phyloP scores from a whole-genome alignment of 192 early-diverging fungal species.

The Jimgerdemannia flammicorona region DNA sequence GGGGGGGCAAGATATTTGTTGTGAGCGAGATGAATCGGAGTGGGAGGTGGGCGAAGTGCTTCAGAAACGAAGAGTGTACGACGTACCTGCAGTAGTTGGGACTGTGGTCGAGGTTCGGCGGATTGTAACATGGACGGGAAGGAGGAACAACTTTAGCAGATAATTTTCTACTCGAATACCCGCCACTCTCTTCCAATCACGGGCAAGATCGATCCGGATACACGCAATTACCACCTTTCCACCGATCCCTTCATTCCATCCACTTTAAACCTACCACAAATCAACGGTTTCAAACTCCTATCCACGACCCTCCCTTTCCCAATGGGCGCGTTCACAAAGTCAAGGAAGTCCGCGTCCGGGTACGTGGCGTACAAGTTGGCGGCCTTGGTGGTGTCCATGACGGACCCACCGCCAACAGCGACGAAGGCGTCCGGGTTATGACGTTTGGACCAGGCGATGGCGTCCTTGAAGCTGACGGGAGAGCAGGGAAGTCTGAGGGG shows the following conservation, averaged over 20 bases:
- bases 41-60: conserved; percentile 1
- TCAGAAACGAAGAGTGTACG: neutral
- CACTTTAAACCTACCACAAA: conserved; percentile 49
- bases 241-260: neutral
- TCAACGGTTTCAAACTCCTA: conserved; percentile 73
- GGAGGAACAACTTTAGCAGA: too few species aligned
- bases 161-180: too few species aligned
- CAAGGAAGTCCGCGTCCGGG: conserved; percentile 79
- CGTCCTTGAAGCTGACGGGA: conserved; percentile 65
- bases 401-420: conserved; percentile 88
- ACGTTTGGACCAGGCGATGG: conserved; percentile 72
- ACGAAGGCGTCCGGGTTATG: conserved; percentile 81
- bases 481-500: neutral
- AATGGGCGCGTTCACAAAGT: conserved; percentile 92
- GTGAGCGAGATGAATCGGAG: neutral
- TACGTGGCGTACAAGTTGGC: conserved; percentile 84
- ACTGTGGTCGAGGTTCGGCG: conserved; percentile 11
- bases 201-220: conserved; percentile 5
- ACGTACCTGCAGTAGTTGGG: conserved; percentile 38
- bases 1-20: conserved; percentile 43
- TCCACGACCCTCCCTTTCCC: conserved; percentile 77
- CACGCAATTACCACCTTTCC: neutral
- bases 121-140: neutral
- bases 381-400: conserved; percentile 90
- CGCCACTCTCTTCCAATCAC: too few species aligned